phyloP scores from a whole-genome alignment of 2,329 filamentous ascomycete genomes.

The Diaporthe velutina region DNA sequence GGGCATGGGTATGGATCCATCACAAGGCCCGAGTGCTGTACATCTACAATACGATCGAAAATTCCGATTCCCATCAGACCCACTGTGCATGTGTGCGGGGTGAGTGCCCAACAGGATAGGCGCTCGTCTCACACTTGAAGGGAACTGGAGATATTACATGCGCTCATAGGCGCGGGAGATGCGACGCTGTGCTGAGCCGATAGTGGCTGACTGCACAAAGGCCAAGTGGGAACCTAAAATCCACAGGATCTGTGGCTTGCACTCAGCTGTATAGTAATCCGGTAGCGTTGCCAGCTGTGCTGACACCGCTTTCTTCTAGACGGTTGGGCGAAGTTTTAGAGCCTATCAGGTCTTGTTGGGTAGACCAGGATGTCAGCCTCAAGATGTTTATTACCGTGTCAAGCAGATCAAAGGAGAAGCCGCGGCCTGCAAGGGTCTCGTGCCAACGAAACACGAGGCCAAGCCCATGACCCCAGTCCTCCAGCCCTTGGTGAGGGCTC shows the following conservation, averaged over 20 bases:
- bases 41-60: slow-evolving; percentile 4
- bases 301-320: neutral
- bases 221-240: neutral
- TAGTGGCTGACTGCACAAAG: neutral
- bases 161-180: neutral
- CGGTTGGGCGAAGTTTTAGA: neutral
- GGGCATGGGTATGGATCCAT: neutral
- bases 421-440: neutral
- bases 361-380: neutral
- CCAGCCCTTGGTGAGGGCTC: slow-evolving; percentile 7
- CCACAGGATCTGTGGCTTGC: slow-evolving; percentile 8
- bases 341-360: neutral
- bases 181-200: neutral
- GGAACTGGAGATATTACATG: too few relatives aligned
- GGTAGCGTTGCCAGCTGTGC: slow-evolving; percentile 9
- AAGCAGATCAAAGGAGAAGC: neutral
- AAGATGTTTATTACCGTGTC: slow-evolving; percentile 1
- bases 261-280: neutral
- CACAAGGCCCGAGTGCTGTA: slow-evolving; percentile 8
- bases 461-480: slow-evolving; percentile 14
- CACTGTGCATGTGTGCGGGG: neutral
- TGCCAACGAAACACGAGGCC: slow-evolving; percentile 23
- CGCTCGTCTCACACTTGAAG: neutral
- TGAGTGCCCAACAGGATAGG: neutral
- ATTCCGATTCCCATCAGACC: neutral